These are phyloP conservation scores for Sugiyamaella floridensis DNA, from an alignment of 805 yeast species.

Conservation along the genomic window DNA sequence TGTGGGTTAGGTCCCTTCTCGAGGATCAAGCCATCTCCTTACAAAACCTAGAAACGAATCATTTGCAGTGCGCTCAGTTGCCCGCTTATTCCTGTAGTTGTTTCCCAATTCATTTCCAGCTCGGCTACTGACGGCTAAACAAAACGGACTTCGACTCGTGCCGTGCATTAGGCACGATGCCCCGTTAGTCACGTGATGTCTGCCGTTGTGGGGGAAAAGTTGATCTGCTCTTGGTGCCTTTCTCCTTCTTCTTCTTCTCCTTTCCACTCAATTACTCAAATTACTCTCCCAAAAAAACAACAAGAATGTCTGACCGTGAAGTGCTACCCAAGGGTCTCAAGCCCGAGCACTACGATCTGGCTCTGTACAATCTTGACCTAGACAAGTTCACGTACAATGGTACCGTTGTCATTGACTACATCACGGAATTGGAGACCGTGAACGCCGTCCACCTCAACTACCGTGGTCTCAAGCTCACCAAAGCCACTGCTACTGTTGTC, in stretches of 20 bases:
- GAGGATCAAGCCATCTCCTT: too few species aligned
- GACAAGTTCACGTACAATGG: slow-evolving; percentile 32
- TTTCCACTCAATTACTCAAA: not conserved
- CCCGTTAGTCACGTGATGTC: too few species aligned
- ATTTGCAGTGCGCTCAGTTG: too few species aligned
- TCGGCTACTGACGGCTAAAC: too few species aligned
- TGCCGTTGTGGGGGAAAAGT: too few species aligned
- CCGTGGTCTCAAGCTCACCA: slow-evolving; percentile 48
- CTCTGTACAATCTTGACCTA: slow-evolving; percentile 51
- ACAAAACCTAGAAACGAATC: too few species aligned
- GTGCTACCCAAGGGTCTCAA: slow-evolving; percentile 58
- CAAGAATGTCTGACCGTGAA: slow-evolving; percentile 26
- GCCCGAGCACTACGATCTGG: slow-evolving; percentile 69
- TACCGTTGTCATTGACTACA: slow-evolving; percentile 36
- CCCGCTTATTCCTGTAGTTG: too few species aligned
- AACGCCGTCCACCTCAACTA: slow-evolving; percentile 46
- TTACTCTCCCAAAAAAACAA: too few species aligned
- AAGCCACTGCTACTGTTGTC: slow-evolving; percentile 26
- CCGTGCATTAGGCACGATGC: too few species aligned
- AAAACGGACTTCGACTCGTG: too few species aligned
- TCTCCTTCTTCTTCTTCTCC: slow-evolving; percentile 1
- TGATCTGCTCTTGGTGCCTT: slow-evolving; percentile 11
- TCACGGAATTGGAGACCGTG: slow-evolving; percentile 32
- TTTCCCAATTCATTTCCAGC: too few species aligned
- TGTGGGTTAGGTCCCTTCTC: too few species aligned